Conservation (phyloP, 2,329 filamentous ascomycete species). For the Venturia nashicola region DNA sequence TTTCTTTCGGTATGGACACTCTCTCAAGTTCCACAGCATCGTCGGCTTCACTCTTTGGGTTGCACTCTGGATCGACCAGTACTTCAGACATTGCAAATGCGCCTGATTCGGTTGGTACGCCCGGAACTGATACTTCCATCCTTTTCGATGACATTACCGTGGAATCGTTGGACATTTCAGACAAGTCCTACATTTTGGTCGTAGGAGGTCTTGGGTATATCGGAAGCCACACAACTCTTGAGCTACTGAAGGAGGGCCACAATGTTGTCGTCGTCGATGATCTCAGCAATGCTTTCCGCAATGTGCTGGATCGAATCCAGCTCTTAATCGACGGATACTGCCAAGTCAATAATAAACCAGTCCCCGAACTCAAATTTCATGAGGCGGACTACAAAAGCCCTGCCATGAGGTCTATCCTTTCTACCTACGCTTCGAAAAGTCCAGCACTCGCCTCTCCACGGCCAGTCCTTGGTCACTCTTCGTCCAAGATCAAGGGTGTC, state of each 20-base stretch:
- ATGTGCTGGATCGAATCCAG: slow-evolving; percentile 25
- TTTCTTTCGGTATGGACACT: slow-evolving; percentile 16
- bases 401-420: slow-evolving; percentile 29
- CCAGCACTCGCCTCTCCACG: neutral
- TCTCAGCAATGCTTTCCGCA: slow-evolving; percentile 32
- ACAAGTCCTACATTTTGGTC: slow-evolving; percentile 35
- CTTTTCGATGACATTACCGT: slow-evolving; percentile 34
- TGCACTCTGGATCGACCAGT: neutral
- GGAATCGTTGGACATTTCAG: slow-evolving; percentile 34
- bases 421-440: slow-evolving; percentile 23
- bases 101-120: slow-evolving; percentile 26
- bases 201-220: slow-evolving; percentile 44
- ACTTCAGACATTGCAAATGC: slow-evolving; percentile 15
- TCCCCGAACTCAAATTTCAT: slow-evolving; percentile 39
- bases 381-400: slow-evolving; percentile 35
- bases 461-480: slow-evolving; percentile 14
- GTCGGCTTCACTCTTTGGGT: slow-evolving; percentile 18
- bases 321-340: slow-evolving; percentile 22
- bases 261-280: slow-evolving; percentile 38
- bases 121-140: slow-evolving; percentile 31
- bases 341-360: slow-evolving; percentile 35
- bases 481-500: slow-evolving; percentile 46
- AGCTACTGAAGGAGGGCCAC: slow-evolving; percentile 41
- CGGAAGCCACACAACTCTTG: slow-evolving; percentile 42
- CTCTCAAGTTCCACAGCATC: slow-evolving; percentile 15